These are phyloP conservation scores for Botryotinia convoluta DNA, from an alignment of 2,329 filamentous ascomycete genomes.

Conservation along the genomic window DNA sequence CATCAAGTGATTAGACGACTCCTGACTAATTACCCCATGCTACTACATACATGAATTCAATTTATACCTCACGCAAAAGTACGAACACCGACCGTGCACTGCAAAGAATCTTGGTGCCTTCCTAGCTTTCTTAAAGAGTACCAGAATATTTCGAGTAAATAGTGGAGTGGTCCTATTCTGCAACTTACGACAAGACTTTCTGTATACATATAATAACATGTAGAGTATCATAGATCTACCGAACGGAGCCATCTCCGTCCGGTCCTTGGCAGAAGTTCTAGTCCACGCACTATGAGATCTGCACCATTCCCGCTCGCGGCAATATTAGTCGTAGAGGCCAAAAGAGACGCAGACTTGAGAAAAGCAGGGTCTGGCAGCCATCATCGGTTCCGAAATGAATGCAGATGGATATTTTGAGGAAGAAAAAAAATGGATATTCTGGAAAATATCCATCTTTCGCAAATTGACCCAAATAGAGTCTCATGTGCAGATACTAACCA, in stretches of 20 bases:
- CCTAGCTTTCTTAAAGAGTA: background rate
- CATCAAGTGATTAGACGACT: background rate
- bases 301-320: constrained; percentile 7
- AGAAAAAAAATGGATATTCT: background rate
- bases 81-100: constrained; percentile 12
- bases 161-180: constrained; percentile 5
- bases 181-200: constrained; percentile 6
- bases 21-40: background rate
- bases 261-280: constrained; percentile 10
- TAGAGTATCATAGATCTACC: constrained; percentile 3
- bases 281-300: constrained; percentile 15
- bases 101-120: constrained; percentile 1
- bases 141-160: background rate
- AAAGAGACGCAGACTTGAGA: background rate
- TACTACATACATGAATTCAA: background rate
- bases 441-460: background rate
- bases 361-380: background rate
- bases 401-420: background rate
- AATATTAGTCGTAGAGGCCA: background rate
- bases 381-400: background rate
- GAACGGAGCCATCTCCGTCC: background rate
- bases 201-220: background rate
- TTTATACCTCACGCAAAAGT: constrained; percentile 4
- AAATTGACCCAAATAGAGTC: background rate
- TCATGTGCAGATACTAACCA: constrained; percentile 1